Evolutionary conservation across 768 basidiomycete species (phyloP).

Genomic region (Xerocomus potaroensis): DNA sequence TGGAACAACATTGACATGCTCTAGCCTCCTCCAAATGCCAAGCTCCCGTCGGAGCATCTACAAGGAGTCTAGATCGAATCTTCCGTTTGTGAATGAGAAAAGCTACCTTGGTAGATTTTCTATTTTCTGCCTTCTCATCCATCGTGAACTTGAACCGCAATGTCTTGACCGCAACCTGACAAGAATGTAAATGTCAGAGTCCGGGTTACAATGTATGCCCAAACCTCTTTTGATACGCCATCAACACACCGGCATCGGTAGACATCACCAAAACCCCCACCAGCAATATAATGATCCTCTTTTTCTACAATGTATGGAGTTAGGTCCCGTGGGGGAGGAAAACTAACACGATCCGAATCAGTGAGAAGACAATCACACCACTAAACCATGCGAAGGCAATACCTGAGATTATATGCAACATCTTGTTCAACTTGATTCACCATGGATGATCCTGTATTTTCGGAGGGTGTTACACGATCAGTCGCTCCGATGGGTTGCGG

Average conservation of each 20-base stretch:
- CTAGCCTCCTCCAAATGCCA: conserved; percentile 25
- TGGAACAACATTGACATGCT: conserved; percentile 25
- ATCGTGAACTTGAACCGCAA: conserved; percentile 2
- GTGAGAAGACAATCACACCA: too few species aligned
- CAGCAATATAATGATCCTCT: neutral
- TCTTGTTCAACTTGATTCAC: too few species aligned
- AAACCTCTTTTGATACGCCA: conserved; percentile 8
- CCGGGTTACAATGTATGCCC: neutral
- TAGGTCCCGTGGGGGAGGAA: conserved; percentile 3
- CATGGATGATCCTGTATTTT: too few species aligned
- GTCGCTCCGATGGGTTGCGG: too few species aligned
- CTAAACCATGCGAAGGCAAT: too few species aligned
- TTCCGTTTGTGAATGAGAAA: neutral
- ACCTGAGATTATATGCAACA: too few species aligned
- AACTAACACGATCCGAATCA: too few species aligned
- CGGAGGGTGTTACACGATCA: too few species aligned
- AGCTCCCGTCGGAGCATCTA: conserved; percentile 26
- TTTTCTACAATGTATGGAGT: neutral
- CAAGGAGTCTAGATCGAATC: rapidly evolving
- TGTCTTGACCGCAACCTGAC: conserved; percentile 23
- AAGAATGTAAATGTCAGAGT: neutral
- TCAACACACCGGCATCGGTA: conserved; percentile 4
- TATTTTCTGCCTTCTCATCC: neutral
- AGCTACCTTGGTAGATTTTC: neutral
- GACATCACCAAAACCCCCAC: conserved; percentile 5